Percentiles rank a stretch among this genome's conserved stretches.
Evolutionary conservation across 2,329 filamentous ascomycete genomes (phyloP).

Genomic region (Diaporthe amygdali): DNA sequence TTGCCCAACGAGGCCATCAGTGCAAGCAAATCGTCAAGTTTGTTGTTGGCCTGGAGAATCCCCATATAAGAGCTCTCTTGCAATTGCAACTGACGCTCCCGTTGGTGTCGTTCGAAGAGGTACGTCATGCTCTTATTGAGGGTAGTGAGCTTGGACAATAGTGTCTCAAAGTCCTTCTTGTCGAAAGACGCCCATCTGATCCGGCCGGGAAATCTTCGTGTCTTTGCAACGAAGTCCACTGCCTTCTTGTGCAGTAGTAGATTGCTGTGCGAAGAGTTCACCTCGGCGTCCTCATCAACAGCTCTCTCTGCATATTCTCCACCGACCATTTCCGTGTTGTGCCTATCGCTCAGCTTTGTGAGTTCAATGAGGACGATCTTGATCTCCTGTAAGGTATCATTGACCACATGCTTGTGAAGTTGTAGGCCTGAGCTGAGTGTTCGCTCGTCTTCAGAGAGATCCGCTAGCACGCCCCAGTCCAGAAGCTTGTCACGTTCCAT

Average conservation of each 20-base stretch:
- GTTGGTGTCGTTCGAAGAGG: conserved; percentile 11
- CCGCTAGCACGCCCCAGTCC: conserved; percentile 17
- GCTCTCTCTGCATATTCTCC: neutral
- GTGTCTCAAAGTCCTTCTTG: neutral
- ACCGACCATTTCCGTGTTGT: neutral
- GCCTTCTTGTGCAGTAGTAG: neutral
- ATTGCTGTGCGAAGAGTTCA: neutral
- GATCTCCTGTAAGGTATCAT: conserved; percentile 14
- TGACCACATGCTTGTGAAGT: conserved; percentile 11
- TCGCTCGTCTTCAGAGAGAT: conserved; percentile 14
- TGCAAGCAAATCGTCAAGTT: conserved; percentile 1
- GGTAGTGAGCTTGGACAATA: conserved; percentile 3
- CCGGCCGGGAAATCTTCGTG: neutral
- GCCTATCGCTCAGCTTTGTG: neutral
- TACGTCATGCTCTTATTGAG: conserved; percentile 7
- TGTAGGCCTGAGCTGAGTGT: conserved; percentile 13
- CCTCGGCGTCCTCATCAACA: neutral
- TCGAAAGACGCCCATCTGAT: conserved; percentile 4
- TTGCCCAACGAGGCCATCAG: conserved; percentile 1
- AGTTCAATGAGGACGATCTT: conserved; percentile 7
- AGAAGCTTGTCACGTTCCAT: conserved; percentile 17
- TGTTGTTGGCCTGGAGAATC: conserved; percentile 9
- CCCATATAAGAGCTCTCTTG: conserved; percentile 6
- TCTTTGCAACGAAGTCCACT: conserved; percentile 3
- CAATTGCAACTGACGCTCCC: conserved; percentile 10